These are phyloP conservation scores for Ilyonectria mors-panacis DNA, from an alignment of 2,329 filamentous ascomycete genomes.

Conservation along the genomic window DNA sequence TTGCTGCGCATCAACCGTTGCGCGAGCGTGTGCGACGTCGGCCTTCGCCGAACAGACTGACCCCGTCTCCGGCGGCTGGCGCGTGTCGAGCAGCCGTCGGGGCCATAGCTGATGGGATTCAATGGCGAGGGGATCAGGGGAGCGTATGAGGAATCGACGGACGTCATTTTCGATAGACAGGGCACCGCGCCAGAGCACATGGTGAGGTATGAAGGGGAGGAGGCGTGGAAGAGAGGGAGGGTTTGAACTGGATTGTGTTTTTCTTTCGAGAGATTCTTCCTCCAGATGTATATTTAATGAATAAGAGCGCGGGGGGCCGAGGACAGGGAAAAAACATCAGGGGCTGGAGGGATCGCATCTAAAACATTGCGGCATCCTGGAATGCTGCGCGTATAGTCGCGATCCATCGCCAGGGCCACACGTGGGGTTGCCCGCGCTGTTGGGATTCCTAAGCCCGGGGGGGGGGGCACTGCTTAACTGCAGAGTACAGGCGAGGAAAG, in stretches of 20 bases:
- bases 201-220: background rate
- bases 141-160: conserved; percentile 38
- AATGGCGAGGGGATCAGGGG: conserved; percentile 48
- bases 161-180: conserved; percentile 33
- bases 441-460: background rate
- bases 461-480: background rate
- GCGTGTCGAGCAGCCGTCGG: conserved; percentile 34
- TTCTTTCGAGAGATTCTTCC: background rate
- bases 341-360: conserved; percentile 17
- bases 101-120: conserved; percentile 44
- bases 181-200: background rate
- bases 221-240: conserved; percentile 2
- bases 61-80: conserved; percentile 40
- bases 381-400: conserved; percentile 31
- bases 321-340: conserved; percentile 17
- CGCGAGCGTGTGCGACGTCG: conserved; percentile 55
- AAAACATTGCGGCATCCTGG: conserved; percentile 28
- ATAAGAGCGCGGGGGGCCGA: conserved; percentile 16
- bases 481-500: background rate
- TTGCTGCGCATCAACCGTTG: conserved; percentile 59
- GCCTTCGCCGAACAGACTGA: conserved; percentile 30
- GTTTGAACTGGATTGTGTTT: background rate
- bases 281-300: conserved; percentile 11
- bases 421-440: background rate
- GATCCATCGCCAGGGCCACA: background rate